A percentile compares a stretch with the other conserved stretches of the same genome.
Conservation (phyloP, 106 monocot species). For the Xerophyta viscosa region DNA sequence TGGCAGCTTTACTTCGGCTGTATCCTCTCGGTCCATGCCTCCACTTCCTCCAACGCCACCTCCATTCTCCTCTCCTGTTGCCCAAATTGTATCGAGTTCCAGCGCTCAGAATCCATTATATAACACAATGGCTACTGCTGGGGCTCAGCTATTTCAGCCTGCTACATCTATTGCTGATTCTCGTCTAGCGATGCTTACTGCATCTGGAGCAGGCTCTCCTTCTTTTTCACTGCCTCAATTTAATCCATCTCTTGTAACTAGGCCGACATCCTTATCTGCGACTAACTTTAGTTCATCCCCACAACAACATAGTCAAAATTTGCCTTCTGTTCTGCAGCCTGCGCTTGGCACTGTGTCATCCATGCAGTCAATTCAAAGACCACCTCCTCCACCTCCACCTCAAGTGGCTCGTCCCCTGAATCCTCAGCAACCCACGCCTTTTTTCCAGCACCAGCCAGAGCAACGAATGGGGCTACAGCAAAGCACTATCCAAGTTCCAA, state of each 20-base stretch:
- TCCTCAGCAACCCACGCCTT: constrained; percentile 30
- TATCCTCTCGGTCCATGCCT: constrained; percentile 36
- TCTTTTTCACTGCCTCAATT: constrained; percentile 43
- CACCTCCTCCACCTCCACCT: constrained; percentile 85
- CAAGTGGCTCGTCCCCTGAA: constrained; percentile 47
- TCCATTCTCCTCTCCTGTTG: constrained; percentile 41
- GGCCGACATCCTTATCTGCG: constrained; percentile 35
- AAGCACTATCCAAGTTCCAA: constrained; percentile 41
- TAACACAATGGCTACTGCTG: constrained; percentile 14
- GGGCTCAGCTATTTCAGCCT: constrained; percentile 22
- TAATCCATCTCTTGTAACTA: constrained; percentile 28
- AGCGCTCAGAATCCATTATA: constrained; percentile 37
- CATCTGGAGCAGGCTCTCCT: constrained; percentile 26
- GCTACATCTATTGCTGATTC: constrained; percentile 30
- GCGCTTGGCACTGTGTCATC: constrained; percentile 19
- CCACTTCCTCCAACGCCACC: constrained; percentile 72
- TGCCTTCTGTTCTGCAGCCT: constrained; percentile 18
- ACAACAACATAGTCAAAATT: constrained; percentile 34
- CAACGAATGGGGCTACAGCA: constrained; percentile 41
- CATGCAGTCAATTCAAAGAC: constrained; percentile 31
- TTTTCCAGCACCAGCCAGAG: constrained; percentile 38
- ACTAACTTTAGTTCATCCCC: constrained; percentile 33
- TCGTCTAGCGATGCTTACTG: constrained; percentile 27
- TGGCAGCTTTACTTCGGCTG: constrained; percentile 25
- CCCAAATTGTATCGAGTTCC: constrained; percentile 34